Base-by-base conservation (phyloP, 352 stramenopile species). In the Pythium guiyangense region DNA sequence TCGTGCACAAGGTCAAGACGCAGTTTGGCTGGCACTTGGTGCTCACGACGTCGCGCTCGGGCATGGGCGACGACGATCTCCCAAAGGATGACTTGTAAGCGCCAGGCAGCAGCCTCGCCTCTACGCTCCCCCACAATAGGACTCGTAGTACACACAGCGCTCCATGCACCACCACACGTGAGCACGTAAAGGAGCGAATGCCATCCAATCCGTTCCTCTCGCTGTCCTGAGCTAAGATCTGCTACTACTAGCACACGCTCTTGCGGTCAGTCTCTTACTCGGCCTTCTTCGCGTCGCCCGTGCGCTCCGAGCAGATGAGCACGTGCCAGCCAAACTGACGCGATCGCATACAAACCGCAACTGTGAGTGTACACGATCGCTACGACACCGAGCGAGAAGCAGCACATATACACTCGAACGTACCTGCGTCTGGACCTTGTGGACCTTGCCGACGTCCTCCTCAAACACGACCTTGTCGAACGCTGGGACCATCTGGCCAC, bases 21-120 rank as follows among this genome's bases (percentile, higher is more conserved):
- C n/a, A 90, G 78, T 92, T 92, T 72, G 83, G 79, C 46, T 92
- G 83, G 82, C 78, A 91, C 71, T 74, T 91, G 53, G 78, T 91
- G 67, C 67, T 88, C 57, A 82, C 73, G 44, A 89, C 71, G 34
- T 70, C 86, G 59, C 79, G 82, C 64, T 67, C 67, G 55, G 79
- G 77, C 35, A 75, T 85, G 52, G 66, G 60, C n/a, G 68, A 75
- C n/a, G 51, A 42, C 26, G 57, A 60, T 17, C 17, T 20, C 20
- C 17, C 44, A 18, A 54, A 60, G 12, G 53, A 57, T 12, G 48
- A 61, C n/a, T 34, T 54, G 53, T 34, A 51, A 63, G 29, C 57
- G 45, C 27, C 46, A 59, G 25, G 31, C 9, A 43, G 29, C 26
- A n/a, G 42, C 34, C 44, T 34, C 10, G 43, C 47, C 43, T 25